Evolutionary conservation across 2,329 filamentous ascomycete species (phyloP).

Genomic region (Arthrobotrys musiformis): DNA sequence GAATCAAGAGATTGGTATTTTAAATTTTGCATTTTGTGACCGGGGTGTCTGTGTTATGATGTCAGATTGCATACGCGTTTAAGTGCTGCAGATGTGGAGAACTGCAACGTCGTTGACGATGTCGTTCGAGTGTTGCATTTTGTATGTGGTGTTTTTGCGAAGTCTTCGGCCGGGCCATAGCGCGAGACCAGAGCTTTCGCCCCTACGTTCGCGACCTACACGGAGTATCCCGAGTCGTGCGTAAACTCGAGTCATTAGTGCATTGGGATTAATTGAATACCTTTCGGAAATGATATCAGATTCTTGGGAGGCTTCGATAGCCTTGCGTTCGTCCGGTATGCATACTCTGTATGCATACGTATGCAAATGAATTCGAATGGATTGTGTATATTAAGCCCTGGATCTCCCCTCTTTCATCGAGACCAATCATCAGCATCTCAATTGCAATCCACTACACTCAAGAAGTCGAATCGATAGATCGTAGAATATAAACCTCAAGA

Average conservation of each 20-base stretch:
- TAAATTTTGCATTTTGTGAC: neutral
- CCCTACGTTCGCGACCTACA: too few species aligned
- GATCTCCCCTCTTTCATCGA: neutral
- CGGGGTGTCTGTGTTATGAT: constrained; percentile 20
- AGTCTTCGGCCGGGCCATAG: too few species aligned
- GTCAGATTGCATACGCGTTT: constrained; percentile 11
- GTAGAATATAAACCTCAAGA: neutral
- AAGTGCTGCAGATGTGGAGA: neutral
- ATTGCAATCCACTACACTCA: neutral
- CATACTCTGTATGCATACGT: neutral
- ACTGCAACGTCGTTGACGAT: neutral
- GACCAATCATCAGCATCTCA: neutral
- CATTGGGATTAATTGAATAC: too few species aligned
- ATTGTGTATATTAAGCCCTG: neutral
- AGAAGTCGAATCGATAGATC: neutral
- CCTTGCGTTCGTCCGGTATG: too few species aligned
- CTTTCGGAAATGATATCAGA: too few species aligned
- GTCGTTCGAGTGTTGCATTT: neutral
- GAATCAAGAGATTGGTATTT: neutral
- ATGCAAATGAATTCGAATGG: neutral
- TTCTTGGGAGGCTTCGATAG: too few species aligned
- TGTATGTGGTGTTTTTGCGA: neutral
- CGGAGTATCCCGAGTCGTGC: too few species aligned
- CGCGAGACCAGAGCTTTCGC: too few species aligned
- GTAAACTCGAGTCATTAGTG: too few species aligned